Evolutionary conservation across 768 basidiomycete species (phyloP).

Genomic region (Rhizopogon sp.): DNA sequence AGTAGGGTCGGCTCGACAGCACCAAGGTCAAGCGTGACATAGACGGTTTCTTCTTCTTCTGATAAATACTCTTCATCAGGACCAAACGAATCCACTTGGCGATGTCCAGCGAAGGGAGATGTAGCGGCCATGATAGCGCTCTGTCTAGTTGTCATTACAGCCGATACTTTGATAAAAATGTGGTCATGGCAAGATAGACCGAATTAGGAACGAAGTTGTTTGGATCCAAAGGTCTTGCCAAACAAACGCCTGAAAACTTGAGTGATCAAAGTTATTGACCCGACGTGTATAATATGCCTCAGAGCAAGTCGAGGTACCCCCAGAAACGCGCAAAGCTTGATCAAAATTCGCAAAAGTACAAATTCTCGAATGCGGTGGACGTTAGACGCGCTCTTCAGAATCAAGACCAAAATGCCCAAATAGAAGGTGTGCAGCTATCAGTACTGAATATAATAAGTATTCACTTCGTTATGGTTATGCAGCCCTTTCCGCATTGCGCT

Average conservation of each 20-base stretch:
- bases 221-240: not conserved
- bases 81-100: slow-evolving; percentile 62
- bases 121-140: not conserved
- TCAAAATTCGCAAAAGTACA: slow-evolving; percentile 4
- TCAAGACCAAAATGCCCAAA: slow-evolving; percentile 10
- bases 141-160: not conserved
- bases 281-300: slow-evolving; percentile 10
- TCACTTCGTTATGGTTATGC: not conserved
- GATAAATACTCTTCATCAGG: slow-evolving; percentile 63
- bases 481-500: slow-evolving; percentile 53
- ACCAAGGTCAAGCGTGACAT: slow-evolving; percentile 74
- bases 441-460: not conserved
- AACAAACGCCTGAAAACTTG: not conserved
- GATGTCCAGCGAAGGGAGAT: slow-evolving; percentile 46
- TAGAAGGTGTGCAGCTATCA: slow-evolving; percentile 17
- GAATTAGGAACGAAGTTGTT: not conserved
- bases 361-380: slow-evolving; percentile 18
- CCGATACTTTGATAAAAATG: too few species aligned
- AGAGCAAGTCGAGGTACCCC: slow-evolving; percentile 1
- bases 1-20: slow-evolving; percentile 68
- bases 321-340: slow-evolving; percentile 22
- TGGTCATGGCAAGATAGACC: not conserved
- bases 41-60: slow-evolving; percentile 48
- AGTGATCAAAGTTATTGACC: not conserved
- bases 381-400: slow-evolving; percentile 14